These are phyloP conservation scores for Neolentinus lepideus DNA, from an alignment of 1,284 basidiomycete species.

Conservation along the genomic window DNA sequence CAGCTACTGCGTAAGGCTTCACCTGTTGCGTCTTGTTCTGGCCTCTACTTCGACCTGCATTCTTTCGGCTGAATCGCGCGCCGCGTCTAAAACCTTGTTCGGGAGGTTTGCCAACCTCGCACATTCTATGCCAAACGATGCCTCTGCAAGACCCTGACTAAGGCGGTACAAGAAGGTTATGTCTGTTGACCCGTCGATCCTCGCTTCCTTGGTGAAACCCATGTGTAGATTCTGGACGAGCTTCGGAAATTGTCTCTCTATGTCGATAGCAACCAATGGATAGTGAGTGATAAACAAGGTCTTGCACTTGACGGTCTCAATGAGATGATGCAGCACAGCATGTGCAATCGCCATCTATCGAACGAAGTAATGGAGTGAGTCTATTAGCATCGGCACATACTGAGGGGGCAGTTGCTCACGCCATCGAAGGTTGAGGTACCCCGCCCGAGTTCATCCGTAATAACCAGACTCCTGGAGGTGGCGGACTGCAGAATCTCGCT, in stretches of 20 bases:
- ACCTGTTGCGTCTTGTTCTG: slow-evolving; percentile 46
- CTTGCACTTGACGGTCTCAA: slow-evolving; percentile 58
- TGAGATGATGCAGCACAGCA: slow-evolving; percentile 73
- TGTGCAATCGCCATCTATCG: slow-evolving; percentile 77
- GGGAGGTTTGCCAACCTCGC: slow-evolving; percentile 80
- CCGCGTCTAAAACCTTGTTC: slow-evolving; percentile 54
- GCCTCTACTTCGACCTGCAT: slow-evolving; percentile 48
- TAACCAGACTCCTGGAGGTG: slow-evolving; percentile 69
- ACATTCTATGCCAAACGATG: slow-evolving; percentile 88
- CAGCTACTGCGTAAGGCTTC: slow-evolving; percentile 11
- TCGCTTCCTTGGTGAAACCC: slow-evolving; percentile 65
- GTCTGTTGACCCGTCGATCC: slow-evolving; percentile 64
- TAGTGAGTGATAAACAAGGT: slow-evolving; percentile 96
- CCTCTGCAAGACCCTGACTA: slow-evolving; percentile 63
- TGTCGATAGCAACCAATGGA: slow-evolving; percentile 60
- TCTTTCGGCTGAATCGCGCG: slow-evolving; percentile 45
- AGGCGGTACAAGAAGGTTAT: slow-evolving; percentile 85
- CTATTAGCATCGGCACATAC: neutral
- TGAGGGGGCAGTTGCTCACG: slow-evolving; percentile 35
- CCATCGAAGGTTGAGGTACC: slow-evolving; percentile 86
- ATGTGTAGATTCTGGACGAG: slow-evolving; percentile 80
- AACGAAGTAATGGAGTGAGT: slow-evolving; percentile 4
- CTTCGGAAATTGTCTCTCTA: slow-evolving; percentile 44
- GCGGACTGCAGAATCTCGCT: slow-evolving; percentile 80
- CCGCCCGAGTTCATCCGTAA: slow-evolving; percentile 82